Percentiles rank a stretch among this genome's conserved stretches.
phyloP scores from a whole-genome alignment of 495 filamentous ascomycete genomes.

The Penicillium riverlandense region DNA sequence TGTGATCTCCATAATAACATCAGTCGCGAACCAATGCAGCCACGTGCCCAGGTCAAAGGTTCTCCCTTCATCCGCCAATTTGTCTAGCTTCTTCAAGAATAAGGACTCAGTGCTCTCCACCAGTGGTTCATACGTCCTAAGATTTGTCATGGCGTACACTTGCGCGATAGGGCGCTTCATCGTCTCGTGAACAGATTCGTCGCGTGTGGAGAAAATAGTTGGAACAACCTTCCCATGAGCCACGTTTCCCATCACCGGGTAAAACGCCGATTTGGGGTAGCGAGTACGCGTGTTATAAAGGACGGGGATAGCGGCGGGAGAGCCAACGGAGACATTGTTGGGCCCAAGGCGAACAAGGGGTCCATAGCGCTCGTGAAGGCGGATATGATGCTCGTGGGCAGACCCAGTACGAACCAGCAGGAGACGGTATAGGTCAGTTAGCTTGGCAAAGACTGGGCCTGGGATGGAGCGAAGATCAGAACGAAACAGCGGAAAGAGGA shows the following conservation, averaged over 20 bases:
- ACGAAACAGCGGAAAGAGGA: conserved; percentile 2
- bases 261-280: conserved; percentile 6
- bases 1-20: conserved; percentile 31
- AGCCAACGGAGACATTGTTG: conserved; percentile 43
- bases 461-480: conserved; percentile 22
- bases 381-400: conserved; percentile 20
- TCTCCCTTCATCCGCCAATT: not conserved
- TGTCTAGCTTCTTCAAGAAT: not conserved
- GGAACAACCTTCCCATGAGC: conserved; percentile 3
- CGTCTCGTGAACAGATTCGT: conserved; percentile 2
- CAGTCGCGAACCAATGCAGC: conserved; percentile 36
- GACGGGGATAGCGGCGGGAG: conserved; percentile 24
- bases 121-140: conserved; percentile 2
- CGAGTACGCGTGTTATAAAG: conserved; percentile 26
- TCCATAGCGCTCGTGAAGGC: conserved; percentile 44
- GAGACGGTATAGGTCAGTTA: conserved; percentile 26
- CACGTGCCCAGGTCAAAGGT: conserved; percentile 20
- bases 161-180: conserved; percentile 4
- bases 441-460: conserved; percentile 31
- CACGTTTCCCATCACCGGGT: conserved; percentile 4
- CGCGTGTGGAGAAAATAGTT: conserved; percentile 2
- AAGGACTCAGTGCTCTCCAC: conserved; percentile 1
- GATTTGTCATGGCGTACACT: conserved; percentile 5
- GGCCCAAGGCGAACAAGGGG: conserved; percentile 49
- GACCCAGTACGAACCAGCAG: conserved; percentile 18